Evolutionary conservation across 176 grass and related monocot genomes (phyloP).

Genomic region (Eleusine indica): DNA sequence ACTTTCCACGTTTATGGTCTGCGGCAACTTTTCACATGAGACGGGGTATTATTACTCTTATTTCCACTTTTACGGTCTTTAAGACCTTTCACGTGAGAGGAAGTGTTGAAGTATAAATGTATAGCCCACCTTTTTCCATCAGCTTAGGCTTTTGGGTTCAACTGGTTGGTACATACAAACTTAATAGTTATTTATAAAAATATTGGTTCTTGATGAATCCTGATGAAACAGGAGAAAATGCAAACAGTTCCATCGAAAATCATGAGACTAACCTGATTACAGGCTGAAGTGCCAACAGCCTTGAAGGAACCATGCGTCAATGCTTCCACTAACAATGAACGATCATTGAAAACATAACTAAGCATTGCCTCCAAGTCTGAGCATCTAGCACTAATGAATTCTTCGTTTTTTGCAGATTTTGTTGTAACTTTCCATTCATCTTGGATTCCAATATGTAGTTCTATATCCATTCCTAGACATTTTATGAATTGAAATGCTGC

Average conservation of each 20-base stretch:
- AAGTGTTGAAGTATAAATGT: too few relatives aligned
- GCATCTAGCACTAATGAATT: constrained; percentile 53
- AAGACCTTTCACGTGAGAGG: too few relatives aligned
- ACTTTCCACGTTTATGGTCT: too few relatives aligned
- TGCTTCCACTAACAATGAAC: constrained; percentile 66
- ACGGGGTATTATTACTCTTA: too few relatives aligned
- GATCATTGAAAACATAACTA: constrained; percentile 59
- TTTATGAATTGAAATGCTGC: constrained; percentile 66
- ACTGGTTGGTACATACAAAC: too few relatives aligned
- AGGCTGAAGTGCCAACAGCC: constrained; percentile 48
- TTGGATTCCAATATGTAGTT: constrained; percentile 45
- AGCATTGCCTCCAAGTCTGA: constrained; percentile 46
- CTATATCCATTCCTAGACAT: constrained; percentile 60
- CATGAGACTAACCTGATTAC: constrained; percentile 59
- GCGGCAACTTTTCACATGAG: too few relatives aligned
- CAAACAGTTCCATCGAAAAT: neutral
- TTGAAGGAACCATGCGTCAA: constrained; percentile 77
- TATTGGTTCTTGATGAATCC: neutral
- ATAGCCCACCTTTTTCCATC: too few relatives aligned
- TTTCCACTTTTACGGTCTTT: too few relatives aligned
- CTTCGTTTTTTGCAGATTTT: constrained; percentile 34
- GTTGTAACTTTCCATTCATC: constrained; percentile 27
- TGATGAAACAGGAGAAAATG: neutral
- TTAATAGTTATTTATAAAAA: too few relatives aligned
- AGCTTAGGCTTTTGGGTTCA: too few relatives aligned